These are phyloP conservation scores for Globisporangium nagaii DNA, from an alignment of 352 stramenopile genomes.

Conservation along the genomic window DNA sequence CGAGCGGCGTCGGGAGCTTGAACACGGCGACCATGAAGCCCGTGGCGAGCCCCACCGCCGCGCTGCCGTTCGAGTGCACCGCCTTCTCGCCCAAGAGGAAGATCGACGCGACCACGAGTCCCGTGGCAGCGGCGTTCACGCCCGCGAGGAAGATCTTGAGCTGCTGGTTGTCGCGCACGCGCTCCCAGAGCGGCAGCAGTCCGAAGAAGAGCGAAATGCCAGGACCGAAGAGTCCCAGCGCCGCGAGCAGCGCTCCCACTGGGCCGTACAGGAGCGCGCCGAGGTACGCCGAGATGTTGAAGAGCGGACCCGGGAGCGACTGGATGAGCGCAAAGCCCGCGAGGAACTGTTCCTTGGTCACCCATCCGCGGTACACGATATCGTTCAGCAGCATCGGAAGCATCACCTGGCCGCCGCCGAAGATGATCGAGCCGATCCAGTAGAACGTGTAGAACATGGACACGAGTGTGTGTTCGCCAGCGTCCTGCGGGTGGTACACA, in stretches of 20 bases:
- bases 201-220: constrained; percentile 90
- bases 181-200: constrained; percentile 90
- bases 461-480: constrained; percentile 25
- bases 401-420: constrained; percentile 93
- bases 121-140: constrained; percentile 88
- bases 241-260: constrained; percentile 84
- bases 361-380: constrained; percentile 82
- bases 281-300: constrained; percentile 94
- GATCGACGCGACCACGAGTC: constrained; percentile 87
- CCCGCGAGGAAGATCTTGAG: constrained; percentile 88
- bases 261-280: constrained; percentile 85
- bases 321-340: constrained; percentile 92
- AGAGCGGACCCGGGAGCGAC: constrained; percentile 90
- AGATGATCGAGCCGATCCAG: constrained; percentile 94
- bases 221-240: constrained; percentile 88
- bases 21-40: constrained; percentile 80
- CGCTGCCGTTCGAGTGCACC: constrained; percentile 70
- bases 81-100: constrained; percentile 87
- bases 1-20: constrained; percentile 54
- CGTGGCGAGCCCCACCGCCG: constrained; percentile 82
- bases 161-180: constrained; percentile 72
- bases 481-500: constrained; percentile 41
- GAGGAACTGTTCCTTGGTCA: constrained; percentile 91
- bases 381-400: constrained; percentile 85
- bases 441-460: constrained; percentile 91